Evolutionary conservation across 2,329 filamentous ascomycete genomes (phyloP).

Genomic region (Fusarium tanahbumbuense): DNA sequence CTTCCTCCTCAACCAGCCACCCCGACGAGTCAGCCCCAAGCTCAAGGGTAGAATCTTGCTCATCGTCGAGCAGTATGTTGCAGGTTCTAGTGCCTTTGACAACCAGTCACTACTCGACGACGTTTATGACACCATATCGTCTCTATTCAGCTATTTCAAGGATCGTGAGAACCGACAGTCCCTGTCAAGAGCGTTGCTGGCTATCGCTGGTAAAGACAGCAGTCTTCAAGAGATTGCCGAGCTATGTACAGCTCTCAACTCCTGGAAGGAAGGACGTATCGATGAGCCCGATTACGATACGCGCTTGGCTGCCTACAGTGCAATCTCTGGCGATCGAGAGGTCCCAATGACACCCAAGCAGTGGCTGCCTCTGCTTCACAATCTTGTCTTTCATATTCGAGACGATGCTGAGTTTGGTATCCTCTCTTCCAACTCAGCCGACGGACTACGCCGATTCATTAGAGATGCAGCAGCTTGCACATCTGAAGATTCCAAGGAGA

Average conservation of each 20-base stretch:
- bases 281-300: slow-evolving; percentile 91
- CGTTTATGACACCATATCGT: slow-evolving; percentile 79
- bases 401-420: slow-evolving; percentile 91
- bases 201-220: slow-evolving; percentile 74
- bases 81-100: slow-evolving; percentile 62
- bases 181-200: slow-evolving; percentile 77
- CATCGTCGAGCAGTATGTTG: slow-evolving; percentile 84
- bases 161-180: slow-evolving; percentile 81
- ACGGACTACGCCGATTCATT: slow-evolving; percentile 82
- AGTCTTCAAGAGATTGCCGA: slow-evolving; percentile 71
- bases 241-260: slow-evolving; percentile 84
- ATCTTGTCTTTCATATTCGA: slow-evolving; percentile 87
- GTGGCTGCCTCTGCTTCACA: slow-evolving; percentile 90
- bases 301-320: slow-evolving; percentile 79
- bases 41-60: slow-evolving; percentile 84
- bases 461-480: slow-evolving; percentile 65
- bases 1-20: slow-evolving; percentile 86
- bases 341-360: slow-evolving; percentile 73
- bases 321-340: slow-evolving; percentile 73
- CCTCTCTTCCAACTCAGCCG: slow-evolving; percentile 81
- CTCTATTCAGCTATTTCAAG: slow-evolving; percentile 90
- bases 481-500: slow-evolving; percentile 50
- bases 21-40: slow-evolving; percentile 81
- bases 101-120: slow-evolving; percentile 65
- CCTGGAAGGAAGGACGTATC: slow-evolving; percentile 76